A percentile compares a stretch with the other conserved stretches of the same genome.
phyloP scores from a whole-genome alignment of 495 filamentous ascomycete genomes.

The Pseudomonodictys pantanalensis region DNA sequence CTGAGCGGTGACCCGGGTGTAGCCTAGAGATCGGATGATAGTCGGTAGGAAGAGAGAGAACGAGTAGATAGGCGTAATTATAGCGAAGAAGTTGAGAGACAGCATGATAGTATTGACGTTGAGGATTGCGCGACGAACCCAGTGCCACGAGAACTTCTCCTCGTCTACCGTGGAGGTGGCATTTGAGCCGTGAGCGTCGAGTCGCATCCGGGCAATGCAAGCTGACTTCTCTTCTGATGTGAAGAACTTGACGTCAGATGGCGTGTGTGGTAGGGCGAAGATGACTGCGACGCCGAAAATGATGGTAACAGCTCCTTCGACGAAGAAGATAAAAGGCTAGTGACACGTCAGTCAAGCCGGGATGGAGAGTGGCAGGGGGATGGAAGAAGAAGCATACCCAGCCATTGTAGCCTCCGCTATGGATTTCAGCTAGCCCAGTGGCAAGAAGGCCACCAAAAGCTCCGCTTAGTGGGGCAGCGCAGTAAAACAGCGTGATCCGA shows the following conservation, averaged over 20 bases:
- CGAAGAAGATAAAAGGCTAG: constrained; percentile 30
- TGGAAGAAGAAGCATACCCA: constrained; percentile 40
- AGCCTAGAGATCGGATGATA: constrained; percentile 76
- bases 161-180: constrained; percentile 41
- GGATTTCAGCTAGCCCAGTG: constrained; percentile 47
- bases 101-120: constrained; percentile 47
- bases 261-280: constrained; percentile 50
- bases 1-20: constrained; percentile 65
- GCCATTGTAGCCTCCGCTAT: constrained; percentile 43
- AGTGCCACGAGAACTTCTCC: constrained; percentile 48
- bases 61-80: constrained; percentile 69
- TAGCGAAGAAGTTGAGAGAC: constrained; percentile 45
- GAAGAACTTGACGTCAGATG: constrained; percentile 44
- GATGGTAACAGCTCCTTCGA: constrained; percentile 47
- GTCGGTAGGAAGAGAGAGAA: constrained; percentile 88
- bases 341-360: constrained; percentile 1
- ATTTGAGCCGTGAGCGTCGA: constrained; percentile 46
- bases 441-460: constrained; percentile 66
- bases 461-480: constrained; percentile 59
- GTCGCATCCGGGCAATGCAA: constrained; percentile 43
- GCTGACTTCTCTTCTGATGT: constrained; percentile 40
- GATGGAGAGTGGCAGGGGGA: too few relatives aligned
- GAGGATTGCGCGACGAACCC: constrained; percentile 45
- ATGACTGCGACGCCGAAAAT: constrained; percentile 44
- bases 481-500: constrained; percentile 58